Evolutionary conservation across 2,329 filamentous ascomycete species (phyloP), one percentile per base, ranked within the genome.

Genomic region (Endothia cerciana): DNA sequence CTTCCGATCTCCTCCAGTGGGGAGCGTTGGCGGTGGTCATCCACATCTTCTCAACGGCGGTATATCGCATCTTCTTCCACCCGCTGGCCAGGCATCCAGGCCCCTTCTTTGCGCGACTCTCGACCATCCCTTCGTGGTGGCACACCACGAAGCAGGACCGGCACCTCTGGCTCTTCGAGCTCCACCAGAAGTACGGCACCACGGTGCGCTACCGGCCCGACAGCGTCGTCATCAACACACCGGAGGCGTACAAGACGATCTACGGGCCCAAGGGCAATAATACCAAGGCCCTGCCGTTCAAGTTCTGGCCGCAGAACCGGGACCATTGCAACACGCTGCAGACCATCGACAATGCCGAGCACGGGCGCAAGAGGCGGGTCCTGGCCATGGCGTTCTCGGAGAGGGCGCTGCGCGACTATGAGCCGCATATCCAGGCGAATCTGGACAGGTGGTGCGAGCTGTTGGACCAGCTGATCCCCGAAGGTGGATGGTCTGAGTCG

Each of bases 371-470:
- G 69, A 72, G 80, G 13, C 74, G 80, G 15, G 79, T 82, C 3
- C 73, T 82, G 22, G 78, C 76, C 43, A 77, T 79, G 60, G 79
- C 79, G 0, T 82, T 82, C 69, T 79, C 77, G 0, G 79, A 81
- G 3, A 71, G 74, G 36, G 80, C 80, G 2, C 69, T 82, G 41
- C 80, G 78, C 69, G 75, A 73, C 1, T 78, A 80, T 74, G 80
- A 82, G 69, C 51, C 60, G 7, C 65, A 60, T 19, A 51, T 69
- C 19, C 63, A 56, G 7, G 45, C 59, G 25, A 68, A 65, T 36
- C 38, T 63, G 11, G 56, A 68, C 22, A 49, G 63, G 11, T 69
- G 68, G 68, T 65, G 62, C 41, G 62, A 69, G 28, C 63, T 68
- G 15, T 45, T 69, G 28, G 63, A 47, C 1, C 40, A 56, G n/a